Evolutionary conservation across 805 yeast genomes (phyloP), one percentile per base, ranked within the genome.

Genomic region (Kregervanrija delftensis): DNA sequence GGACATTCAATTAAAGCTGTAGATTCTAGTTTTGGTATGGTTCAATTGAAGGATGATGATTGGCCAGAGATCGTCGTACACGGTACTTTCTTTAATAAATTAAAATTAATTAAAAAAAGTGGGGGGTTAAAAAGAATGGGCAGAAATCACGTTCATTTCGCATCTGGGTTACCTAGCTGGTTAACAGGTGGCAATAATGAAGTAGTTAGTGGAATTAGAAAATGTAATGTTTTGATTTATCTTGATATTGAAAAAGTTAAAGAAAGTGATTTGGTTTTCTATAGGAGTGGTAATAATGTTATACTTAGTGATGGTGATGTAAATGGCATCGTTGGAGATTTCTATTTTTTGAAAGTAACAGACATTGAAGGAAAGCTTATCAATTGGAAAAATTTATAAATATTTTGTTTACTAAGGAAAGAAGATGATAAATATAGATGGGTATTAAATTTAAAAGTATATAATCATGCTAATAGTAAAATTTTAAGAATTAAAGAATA

Each of bases 91-190:
- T 44, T 47, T 5, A 58, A 61, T 3, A 77, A 74, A 30, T 65
- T 84, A 52, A 56, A 64, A 1, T 45, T 58, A 15, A 86, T 86
- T 4, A 44, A 72, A n/a, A 42, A 64, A 22, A 53, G 71, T 4
- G 79, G 79, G 0, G 89, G 87, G 0, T 64, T 93, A 17, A 71
- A 73, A 12, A 69, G 64, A 48, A 86, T 89, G 96, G 65, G 61
- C 31, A 68, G 99, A 55, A 83, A 83, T 51, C 98, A 93, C 60
- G 78, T 93, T 13, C 99, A 93, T 64, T 72, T 91, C 59, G 86
- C 98, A 0, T 66, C 77, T 1, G 82, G 81, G 11, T 52, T 76
- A 9, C 73, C 77, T 1, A 65, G 39, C 2, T 49, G 51, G 44
- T 46, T 51, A 10, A 5, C 39, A 2, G 33, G 13, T 9, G 16